These are phyloP conservation scores for Scedosporium minutisporum DNA, from an alignment of 2,329 filamentous ascomycete species.

Conservation along the genomic window DNA sequence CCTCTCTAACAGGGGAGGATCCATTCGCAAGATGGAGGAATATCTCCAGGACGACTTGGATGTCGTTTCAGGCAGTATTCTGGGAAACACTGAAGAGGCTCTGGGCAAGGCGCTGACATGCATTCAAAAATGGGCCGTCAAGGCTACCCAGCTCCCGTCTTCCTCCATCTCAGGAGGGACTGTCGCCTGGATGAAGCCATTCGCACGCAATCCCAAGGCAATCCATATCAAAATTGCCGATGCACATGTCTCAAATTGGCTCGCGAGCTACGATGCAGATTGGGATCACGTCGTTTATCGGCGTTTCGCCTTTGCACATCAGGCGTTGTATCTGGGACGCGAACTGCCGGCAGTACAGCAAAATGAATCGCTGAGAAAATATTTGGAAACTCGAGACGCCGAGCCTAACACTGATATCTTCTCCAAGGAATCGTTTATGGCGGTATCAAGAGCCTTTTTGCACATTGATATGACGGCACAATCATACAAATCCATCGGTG, in stretches of 20 bases:
- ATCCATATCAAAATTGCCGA: slow-evolving; percentile 4
- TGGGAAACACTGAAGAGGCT: neutral
- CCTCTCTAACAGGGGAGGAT: neutral
- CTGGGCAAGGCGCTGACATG: neutral
- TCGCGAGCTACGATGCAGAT: neutral
- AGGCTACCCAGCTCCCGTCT: neutral
- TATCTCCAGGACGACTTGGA: neutral
- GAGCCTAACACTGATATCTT: neutral
- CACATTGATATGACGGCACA: slow-evolving; percentile 4
- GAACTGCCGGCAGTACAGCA: slow-evolving; percentile 4
- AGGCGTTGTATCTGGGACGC: neutral
- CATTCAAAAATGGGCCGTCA: slow-evolving; percentile 1
- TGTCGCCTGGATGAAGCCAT: neutral
- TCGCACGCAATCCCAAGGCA: neutral
- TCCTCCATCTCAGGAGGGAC: neutral
- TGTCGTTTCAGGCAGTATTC: neutral
- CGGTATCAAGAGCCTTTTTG: slow-evolving; percentile 1
- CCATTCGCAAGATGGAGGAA: neutral
- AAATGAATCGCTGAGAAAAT: neutral
- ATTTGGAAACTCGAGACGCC: neutral
- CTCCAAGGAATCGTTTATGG: neutral
- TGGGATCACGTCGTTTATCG: neutral
- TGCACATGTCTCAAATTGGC: slow-evolving; percentile 3
- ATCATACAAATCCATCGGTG: neutral
- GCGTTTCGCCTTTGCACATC: neutral